Evolutionary conservation across 257 asterid genomes (phyloP).

Genomic region (Solanum bulbocastanum): DNA sequence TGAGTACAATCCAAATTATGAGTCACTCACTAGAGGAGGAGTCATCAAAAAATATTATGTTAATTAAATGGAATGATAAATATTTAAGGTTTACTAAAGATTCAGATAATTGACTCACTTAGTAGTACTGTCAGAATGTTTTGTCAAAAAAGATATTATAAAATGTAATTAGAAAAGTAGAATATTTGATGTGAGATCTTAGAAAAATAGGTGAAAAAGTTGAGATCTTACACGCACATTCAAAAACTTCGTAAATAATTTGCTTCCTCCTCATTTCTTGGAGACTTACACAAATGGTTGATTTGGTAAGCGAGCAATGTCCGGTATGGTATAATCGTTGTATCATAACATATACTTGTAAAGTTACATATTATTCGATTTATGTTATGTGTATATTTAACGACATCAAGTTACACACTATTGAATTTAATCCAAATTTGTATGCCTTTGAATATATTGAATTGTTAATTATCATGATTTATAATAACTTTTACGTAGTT

Average conservation of each 20-base stretch:
- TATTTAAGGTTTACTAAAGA: neutral
- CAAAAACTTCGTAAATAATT: no score
- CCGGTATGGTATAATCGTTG: neutral
- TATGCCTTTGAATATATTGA: no score
- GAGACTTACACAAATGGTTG: neutral
- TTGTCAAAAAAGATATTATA: neutral
- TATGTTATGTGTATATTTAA: neutral
- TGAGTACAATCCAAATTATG: constrained; percentile 52
- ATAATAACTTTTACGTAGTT: no score
- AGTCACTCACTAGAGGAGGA: constrained; percentile 68
- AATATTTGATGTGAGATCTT: neutral
- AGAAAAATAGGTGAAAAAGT: neutral
- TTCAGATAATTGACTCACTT: neutral
- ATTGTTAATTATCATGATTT: no score
- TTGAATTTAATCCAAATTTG: constrained; percentile 31
- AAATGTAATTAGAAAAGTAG: neutral
- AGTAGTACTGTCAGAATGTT: neutral
- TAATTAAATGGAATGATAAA: constrained; percentile 6
- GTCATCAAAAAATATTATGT: constrained; percentile 53
- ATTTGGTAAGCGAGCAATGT: no score
- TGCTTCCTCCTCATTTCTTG: neutral
- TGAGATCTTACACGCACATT: neutral
- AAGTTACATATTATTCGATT: neutral
- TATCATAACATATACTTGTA: neutral
- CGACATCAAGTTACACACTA: neutral